Conservation (phyloP, 2,329 filamentous ascomycete species). For the Penicillium aurantiogriseum region DNA sequence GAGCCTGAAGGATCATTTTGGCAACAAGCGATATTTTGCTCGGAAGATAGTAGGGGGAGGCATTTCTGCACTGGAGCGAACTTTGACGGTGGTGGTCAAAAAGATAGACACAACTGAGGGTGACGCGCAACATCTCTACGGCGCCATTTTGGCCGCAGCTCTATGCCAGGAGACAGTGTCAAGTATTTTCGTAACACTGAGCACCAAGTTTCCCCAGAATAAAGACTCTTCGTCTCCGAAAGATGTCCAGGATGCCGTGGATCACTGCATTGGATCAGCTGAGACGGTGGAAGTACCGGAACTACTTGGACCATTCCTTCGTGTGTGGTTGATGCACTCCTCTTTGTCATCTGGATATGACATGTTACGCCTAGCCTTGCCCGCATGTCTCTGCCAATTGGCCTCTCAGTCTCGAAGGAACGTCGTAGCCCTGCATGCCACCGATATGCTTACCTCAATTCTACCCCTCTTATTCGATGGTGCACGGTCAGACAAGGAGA, state of each 20-base stretch:
- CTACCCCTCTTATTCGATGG: conserved; percentile 62
- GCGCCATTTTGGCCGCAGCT: conserved; percentile 75
- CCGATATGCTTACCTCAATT: conserved; percentile 67
- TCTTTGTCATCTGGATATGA: conserved; percentile 50
- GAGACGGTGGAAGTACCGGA: conserved; percentile 46
- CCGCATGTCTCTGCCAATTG: conserved; percentile 61
- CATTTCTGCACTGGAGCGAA: conserved; percentile 73
- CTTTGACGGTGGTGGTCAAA: conserved; percentile 63
- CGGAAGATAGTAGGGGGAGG: conserved; percentile 73
- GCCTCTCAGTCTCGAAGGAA: conserved; percentile 66
- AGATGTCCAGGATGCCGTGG: conserved; percentile 32
- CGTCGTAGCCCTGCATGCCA: conserved; percentile 67
- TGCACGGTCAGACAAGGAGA: conserved; percentile 56
- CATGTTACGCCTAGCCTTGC: conserved; percentile 54
- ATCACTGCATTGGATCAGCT: conserved; percentile 39
- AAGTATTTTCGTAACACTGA: conserved; percentile 58
- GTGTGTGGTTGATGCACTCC: conserved; percentile 58
- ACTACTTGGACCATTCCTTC: conserved; percentile 39
- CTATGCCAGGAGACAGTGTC: conserved; percentile 74
- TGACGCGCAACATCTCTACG: conserved; percentile 77
- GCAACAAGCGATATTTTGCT: conserved; percentile 84
- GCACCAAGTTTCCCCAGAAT: conserved; percentile 26
- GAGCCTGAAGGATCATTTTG: conserved; percentile 73
- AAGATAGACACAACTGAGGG: conserved; percentile 47
- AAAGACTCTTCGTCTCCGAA: conserved; percentile 15